phyloP scores from a whole-genome alignment of 257 asterid genomes.

The Oldenlandia corymbosa region DNA sequence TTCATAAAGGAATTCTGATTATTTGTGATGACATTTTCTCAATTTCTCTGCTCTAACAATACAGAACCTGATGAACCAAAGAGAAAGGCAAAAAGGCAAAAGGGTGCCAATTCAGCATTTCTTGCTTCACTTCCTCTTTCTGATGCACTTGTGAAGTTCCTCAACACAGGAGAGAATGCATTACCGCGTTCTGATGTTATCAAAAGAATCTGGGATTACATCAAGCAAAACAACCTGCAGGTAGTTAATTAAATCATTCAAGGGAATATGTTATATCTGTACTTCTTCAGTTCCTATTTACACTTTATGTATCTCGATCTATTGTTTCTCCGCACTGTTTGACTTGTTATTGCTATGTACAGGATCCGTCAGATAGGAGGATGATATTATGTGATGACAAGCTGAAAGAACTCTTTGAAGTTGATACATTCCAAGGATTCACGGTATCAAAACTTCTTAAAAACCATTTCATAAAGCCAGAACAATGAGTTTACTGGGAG shows the following conservation, averaged over 20 bases:
- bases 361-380: slow-evolving; percentile 94
- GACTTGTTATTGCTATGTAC: slow-evolving; percentile 20
- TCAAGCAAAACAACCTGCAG: slow-evolving; percentile 81
- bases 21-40: slow-evolving; percentile 1
- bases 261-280: neutral
- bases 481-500: slow-evolving; percentile 44
- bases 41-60: slow-evolving; percentile 6
- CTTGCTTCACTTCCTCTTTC: slow-evolving; percentile 83
- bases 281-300: neutral
- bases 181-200: slow-evolving; percentile 69
- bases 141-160: slow-evolving; percentile 68
- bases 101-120: slow-evolving; percentile 60
- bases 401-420: slow-evolving; percentile 77
- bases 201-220: slow-evolving; percentile 85
- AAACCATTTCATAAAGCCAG: slow-evolving; percentile 56
- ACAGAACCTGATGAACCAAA: slow-evolving; percentile 58
- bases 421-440: slow-evolving; percentile 70
- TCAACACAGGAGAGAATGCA: slow-evolving; percentile 82
- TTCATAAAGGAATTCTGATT: neutral
- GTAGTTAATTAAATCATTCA: slow-evolving; percentile 27
- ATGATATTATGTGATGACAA: slow-evolving; percentile 81
- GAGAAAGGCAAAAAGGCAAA: slow-evolving; percentile 61
- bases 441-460: slow-evolving; percentile 54
- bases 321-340: slow-evolving; percentile 12
- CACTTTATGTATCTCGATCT: neutral